These are phyloP conservation scores for Flaveria floridana DNA, from an alignment of 140 eudicot genomes.

Conservation along the genomic window DNA sequence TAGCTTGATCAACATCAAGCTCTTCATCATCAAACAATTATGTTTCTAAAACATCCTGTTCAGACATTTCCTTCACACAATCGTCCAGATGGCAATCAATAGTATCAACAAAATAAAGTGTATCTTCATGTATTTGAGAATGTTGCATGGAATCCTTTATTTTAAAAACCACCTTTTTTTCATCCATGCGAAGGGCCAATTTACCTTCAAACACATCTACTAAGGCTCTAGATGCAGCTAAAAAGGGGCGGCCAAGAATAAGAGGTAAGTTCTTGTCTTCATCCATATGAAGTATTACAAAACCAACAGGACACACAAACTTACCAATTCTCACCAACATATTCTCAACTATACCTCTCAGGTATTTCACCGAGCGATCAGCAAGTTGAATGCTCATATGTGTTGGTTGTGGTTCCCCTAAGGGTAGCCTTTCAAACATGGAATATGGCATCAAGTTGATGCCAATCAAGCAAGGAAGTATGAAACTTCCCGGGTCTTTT, in stretches of 20 bases:
- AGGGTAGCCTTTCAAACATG: neutral
- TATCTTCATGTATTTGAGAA: neutral
- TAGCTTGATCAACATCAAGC: no score
- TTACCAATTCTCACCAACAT: no score
- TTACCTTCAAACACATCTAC: neutral
- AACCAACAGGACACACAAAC: no score
- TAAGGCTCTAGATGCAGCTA: neutral
- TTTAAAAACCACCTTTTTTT: neutral
- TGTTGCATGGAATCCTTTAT: neutral
- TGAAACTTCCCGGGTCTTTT: neutral
- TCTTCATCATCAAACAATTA: no score
- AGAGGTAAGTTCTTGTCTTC: no score
- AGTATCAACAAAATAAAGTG: neutral
- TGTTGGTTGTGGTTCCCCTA: neutral
- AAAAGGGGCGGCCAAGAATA: neutral
- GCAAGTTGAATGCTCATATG: no score
- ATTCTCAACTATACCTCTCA: no score
- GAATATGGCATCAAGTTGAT: neutral
- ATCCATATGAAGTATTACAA: no score
- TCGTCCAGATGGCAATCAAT: neutral
- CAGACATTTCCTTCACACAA: no score
- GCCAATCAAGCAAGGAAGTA: neutral
- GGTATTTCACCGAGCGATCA: no score
- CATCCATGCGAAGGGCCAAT: neutral
- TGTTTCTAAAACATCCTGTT: no score